These are phyloP conservation scores for Baorangia bicolor DNA, from an alignment of 768 basidiomycete species.

Conservation along the genomic window DNA sequence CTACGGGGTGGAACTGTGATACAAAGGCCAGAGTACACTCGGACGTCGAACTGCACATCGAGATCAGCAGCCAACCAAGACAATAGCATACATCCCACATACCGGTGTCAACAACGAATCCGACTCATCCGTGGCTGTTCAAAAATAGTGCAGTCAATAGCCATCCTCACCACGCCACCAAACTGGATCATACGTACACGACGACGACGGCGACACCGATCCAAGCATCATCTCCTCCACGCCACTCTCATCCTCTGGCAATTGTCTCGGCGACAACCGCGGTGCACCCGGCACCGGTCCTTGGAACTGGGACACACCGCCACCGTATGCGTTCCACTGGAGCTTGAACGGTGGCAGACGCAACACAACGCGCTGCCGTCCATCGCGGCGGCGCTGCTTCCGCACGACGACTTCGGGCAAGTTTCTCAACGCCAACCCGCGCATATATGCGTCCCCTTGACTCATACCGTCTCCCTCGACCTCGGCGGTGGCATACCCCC, in stretches of 20 bases:
- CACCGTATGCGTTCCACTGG: neutral
- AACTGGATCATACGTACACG: conserved; percentile 12
- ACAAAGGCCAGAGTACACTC: conserved; percentile 19
- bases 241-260: conserved; percentile 26
- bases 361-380: neutral
- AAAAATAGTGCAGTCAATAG: neutral
- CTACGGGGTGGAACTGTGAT: conserved; percentile 24
- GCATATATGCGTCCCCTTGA: conserved; percentile 15
- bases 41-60: conserved; percentile 1
- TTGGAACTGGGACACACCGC: neutral
- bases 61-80: neutral
- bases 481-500: neutral
- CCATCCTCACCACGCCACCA: neutral
- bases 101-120: conserved; percentile 18
- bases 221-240: conserved; percentile 16
- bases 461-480: too few relatives aligned
- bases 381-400: neutral
- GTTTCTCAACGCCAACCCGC: neutral
- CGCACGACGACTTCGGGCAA: conserved; percentile 9
- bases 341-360: conserved; percentile 15
- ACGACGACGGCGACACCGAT: neutral
- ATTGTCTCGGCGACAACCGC: conserved; percentile 19
- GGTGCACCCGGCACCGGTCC: conserved; percentile 25
- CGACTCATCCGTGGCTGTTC: conserved; percentile 11
- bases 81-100: neutral